Evolutionary conservation across 441 rosid genomes (phyloP).

Genomic region (Macaranga tanarius): DNA sequence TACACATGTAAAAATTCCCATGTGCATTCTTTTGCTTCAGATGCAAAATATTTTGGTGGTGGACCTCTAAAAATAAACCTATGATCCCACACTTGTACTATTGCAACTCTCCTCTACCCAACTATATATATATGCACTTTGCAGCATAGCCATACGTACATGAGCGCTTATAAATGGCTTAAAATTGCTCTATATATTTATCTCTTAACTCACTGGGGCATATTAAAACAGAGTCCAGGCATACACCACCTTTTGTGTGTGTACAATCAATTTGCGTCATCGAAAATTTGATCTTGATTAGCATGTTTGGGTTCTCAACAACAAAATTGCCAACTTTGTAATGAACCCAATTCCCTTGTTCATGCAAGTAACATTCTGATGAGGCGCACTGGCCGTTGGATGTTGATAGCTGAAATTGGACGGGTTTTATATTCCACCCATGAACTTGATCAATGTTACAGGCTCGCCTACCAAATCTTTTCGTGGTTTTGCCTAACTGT

Average conservation of each 20-base stretch:
- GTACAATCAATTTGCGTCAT: constrained; percentile 91
- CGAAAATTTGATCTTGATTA: constrained; percentile 57
- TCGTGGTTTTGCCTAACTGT: constrained; percentile 59
- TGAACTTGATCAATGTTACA: constrained; percentile 65
- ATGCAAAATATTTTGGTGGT: not conserved
- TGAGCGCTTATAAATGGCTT: not conserved
- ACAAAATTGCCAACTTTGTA: constrained; percentile 59
- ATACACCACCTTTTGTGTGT: constrained; percentile 78
- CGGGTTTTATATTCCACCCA: constrained; percentile 82
- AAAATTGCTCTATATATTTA: constrained; percentile 5
- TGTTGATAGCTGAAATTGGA: constrained; percentile 65
- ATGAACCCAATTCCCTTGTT: constrained; percentile 58
- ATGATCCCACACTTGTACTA: no score
- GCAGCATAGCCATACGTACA: no score
- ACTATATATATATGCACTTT: not conserved
- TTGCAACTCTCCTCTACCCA: not conserved
- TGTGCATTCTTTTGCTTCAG: not conserved
- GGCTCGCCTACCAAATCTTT: constrained; percentile 54
- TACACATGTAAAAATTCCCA: not conserved
- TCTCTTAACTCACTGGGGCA: constrained; percentile 34
- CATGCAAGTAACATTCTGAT: constrained; percentile 48
- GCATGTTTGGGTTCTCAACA: constrained; percentile 29
- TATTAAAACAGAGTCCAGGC: constrained; percentile 46
- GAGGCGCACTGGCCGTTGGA: constrained; percentile 57
- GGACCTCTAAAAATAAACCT: no score